Conservation (phyloP, 148 eudicot genomes). For the Amaranthus cruentus region DNA sequence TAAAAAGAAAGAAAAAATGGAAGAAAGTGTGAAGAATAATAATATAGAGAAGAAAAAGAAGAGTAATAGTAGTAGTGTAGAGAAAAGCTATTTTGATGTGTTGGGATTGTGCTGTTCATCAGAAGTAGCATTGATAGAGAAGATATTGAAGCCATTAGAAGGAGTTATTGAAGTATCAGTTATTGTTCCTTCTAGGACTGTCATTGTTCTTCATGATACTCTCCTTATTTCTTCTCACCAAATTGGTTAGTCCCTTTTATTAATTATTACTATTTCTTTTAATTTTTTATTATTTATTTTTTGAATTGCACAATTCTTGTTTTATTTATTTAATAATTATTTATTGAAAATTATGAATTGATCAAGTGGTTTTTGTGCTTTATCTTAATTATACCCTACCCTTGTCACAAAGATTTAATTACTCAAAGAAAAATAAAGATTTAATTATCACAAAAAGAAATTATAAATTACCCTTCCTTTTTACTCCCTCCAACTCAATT, state of each 20-base stretch:
- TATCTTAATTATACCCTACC: too few species aligned
- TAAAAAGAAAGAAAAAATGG: too few species aligned
- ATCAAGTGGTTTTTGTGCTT: too few species aligned
- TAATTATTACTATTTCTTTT: not conserved
- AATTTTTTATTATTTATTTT: not conserved
- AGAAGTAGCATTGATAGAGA: constrained; percentile 70
- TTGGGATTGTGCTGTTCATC: constrained; percentile 76
- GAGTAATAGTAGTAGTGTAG: constrained; percentile 17
- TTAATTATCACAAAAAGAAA: too few species aligned
- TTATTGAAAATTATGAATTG: too few species aligned
- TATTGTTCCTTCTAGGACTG: constrained; percentile 65
- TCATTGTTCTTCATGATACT: constrained; percentile 71
- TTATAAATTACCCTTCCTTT: too few species aligned
- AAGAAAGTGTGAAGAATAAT: not conserved
- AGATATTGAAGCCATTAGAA: constrained; percentile 47
- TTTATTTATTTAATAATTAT: too few species aligned
- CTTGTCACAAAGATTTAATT: too few species aligned
- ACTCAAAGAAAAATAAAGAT: too few species aligned
- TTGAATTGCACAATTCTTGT: too few species aligned
- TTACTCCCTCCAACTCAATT: too few species aligned
- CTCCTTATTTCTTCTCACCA: constrained; percentile 49
- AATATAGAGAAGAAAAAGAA: not conserved
- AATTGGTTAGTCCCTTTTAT: constrained; percentile 43
- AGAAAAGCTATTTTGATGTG: constrained; percentile 79
- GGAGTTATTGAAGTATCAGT: constrained; percentile 66